These are phyloP conservation scores for Papiliotrema terrestris DNA, from an alignment of 1,284 basidiomycete genomes.

Conservation along the genomic window DNA sequence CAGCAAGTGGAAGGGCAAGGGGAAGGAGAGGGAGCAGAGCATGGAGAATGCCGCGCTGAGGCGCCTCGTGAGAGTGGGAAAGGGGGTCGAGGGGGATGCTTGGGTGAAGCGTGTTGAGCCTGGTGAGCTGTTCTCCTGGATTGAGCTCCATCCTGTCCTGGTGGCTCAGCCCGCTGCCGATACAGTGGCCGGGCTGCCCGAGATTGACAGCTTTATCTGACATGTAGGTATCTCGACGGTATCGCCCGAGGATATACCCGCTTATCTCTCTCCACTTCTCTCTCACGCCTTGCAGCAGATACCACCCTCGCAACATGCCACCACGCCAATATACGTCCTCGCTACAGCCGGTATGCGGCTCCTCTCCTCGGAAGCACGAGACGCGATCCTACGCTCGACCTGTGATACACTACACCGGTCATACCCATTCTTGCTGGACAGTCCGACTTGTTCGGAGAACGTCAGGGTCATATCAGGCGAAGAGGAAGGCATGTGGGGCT, in stretches of 20 bases:
- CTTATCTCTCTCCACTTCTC: constrained; percentile 78
- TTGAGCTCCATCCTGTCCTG: too few species aligned
- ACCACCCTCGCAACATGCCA: constrained; percentile 73
- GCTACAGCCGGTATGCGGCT: constrained; percentile 98
- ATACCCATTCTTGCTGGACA: constrained; percentile 53
- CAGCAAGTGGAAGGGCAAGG: constrained; percentile 36
- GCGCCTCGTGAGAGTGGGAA: constrained; percentile 78
- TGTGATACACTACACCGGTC: constrained; percentile 71
- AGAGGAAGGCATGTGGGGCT: constrained; percentile 96
- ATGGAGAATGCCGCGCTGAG: constrained; percentile 44
- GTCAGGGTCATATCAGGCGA: constrained; percentile 95
- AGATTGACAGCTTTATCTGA: too few species aligned
- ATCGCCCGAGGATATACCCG: constrained; percentile 64
- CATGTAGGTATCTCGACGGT: constrained; percentile 80
- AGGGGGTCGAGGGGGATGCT: constrained; percentile 75
- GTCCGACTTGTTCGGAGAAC: constrained; percentile 75
- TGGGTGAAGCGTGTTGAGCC: constrained; percentile 94
- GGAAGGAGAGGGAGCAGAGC: constrained; percentile 36
- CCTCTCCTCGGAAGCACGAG: constrained; percentile 65
- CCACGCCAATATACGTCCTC: constrained; percentile 88
- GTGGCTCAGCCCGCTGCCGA: too few species aligned
- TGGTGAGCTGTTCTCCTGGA: constrained; percentile 65
- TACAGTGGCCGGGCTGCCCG: too few species aligned
- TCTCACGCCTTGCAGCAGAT: constrained; percentile 77
- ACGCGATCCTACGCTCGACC: constrained; percentile 67